Base-by-base conservation (phyloP, 345 rosid species). In the Isatis tinctoria region DNA sequence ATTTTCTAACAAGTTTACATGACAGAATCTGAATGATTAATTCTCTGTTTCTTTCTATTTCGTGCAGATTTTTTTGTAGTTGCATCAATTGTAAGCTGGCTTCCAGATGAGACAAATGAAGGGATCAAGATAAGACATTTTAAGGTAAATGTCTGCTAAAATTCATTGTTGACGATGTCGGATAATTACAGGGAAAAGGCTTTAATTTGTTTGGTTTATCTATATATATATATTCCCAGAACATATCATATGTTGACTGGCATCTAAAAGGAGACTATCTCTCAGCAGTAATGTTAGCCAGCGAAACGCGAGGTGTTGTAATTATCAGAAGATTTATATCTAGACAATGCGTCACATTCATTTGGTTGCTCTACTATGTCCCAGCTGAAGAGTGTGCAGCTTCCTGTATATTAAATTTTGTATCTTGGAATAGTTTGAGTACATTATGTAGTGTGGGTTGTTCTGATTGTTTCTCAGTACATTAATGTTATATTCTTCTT, bases 201-300 rank as follows among this genome's bases (percentile, higher is more conserved):
- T 24, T 33, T 67, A 62, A 28, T 45, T 28, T 8, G 9, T 14
- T 82, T 61, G 44, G 40, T 60, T 74, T 62, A 1, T 26, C 0
- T n/a, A n/a, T n/a, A n/a, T 10, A 41, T 57, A 68, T 35, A 14
- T 72, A 14, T 69, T 4, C 78, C 74, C 88, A 92, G 97, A 87
- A 83, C 9, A 85, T 95, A 60, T 72, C 90, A 32, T 79, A 88
- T 12, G 83, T 86, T 14, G 92, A 92, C 69, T 95, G 99, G 98
- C 94, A 92, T 84, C 94, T 87, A 37, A 92, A 82, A 76, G 99
- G 99, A 75, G 98, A 95, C 80, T 95, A 92, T 63, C 83, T 90
- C 64, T 88, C 96, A 10, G 78, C 92, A 37, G 85, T 90, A 26
- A 92, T 92, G 88, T 87, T 97, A 47, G 86, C 94, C 3, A 97